Evolutionary conservation across 1,284 basidiomycete species (phyloP).

Genomic region (Exobasidium rhododendri): DNA sequence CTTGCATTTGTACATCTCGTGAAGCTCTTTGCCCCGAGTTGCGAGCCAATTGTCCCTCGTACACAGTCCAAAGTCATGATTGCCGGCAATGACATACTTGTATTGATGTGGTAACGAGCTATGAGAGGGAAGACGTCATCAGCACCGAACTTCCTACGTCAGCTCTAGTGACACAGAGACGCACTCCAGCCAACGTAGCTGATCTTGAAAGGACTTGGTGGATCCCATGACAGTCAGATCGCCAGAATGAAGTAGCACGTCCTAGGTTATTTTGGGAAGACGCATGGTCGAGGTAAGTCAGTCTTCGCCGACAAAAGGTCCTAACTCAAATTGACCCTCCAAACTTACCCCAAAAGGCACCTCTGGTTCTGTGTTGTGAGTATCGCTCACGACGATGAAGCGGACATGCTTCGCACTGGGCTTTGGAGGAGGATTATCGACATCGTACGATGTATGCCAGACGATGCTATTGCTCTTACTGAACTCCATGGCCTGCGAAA

Average conservation of each 20-base stretch:
- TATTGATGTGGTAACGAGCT: conserved; percentile 20
- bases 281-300: neutral
- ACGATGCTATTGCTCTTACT: neutral
- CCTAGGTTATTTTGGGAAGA: too few species aligned
- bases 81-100: conserved; percentile 31
- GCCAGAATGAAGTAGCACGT: conserved; percentile 28
- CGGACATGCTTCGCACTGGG: conserved; percentile 24
- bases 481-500: too few species aligned
- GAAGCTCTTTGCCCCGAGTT: conserved; percentile 20
- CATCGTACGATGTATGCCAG: conserved; percentile 21
- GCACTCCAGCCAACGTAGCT: conserved; percentile 30
- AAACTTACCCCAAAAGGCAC: conserved; percentile 24
- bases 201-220: conserved; percentile 15
- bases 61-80: conserved; percentile 31
- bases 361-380: conserved; percentile 23
- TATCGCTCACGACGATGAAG: conserved; percentile 32
- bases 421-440: conserved; percentile 17
- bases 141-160: too few species aligned
- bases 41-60: conserved; percentile 18
- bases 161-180: too few species aligned
- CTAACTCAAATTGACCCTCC: neutral
- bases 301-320: too few species aligned
- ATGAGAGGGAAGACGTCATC: neutral
- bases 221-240: conserved; percentile 30
- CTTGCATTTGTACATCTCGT: conserved; percentile 16